Percentiles rank a stretch among this genome's conserved stretches.
These are phyloP conservation scores for Pezizomycotina sp. DNA, from an alignment of 2,329 filamentous ascomycete genomes.

Conservation along the genomic window DNA sequence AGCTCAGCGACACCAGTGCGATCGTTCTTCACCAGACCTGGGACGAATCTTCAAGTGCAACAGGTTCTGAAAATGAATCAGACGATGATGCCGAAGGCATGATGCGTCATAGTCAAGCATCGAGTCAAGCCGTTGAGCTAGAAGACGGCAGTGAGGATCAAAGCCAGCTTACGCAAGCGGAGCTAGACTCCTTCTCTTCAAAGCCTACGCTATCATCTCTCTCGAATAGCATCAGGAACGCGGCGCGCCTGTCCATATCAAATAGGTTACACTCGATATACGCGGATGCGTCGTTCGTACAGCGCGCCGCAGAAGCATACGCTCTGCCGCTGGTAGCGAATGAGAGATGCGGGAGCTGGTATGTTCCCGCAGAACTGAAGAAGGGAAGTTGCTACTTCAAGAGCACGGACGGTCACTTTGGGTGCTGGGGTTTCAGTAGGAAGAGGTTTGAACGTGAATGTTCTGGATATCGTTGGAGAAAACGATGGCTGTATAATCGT, in stretches of 20 bases:
- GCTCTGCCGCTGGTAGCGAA: conserved; percentile 67
- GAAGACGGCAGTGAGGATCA: too few species aligned
- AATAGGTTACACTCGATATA: conserved; percentile 71
- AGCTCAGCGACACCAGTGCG: too few species aligned
- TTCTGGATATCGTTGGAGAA: conserved; percentile 50
- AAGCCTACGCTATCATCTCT: too few species aligned
- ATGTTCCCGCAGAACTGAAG: conserved; percentile 52
- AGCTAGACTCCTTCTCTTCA: too few species aligned
- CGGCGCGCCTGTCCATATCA: conserved; percentile 56
- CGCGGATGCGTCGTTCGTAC: conserved; percentile 59
- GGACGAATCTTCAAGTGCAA: too few species aligned
- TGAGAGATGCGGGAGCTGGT: conserved; percentile 93
- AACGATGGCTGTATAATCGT: conserved; percentile 69
- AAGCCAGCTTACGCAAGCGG: too few species aligned
- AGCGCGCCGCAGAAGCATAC: conserved; percentile 40
- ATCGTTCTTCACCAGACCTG: too few species aligned
- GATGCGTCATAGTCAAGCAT: too few species aligned
- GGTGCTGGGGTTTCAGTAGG: conserved; percentile 79
- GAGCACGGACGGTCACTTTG: conserved; percentile 85
- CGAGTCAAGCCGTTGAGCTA: too few species aligned
- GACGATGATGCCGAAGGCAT: too few species aligned
- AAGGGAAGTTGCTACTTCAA: conserved; percentile 80
- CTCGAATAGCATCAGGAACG: conserved; percentile 34
- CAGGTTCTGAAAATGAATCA: too few species aligned
- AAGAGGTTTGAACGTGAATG: conserved; percentile 68